These are phyloP conservation scores for Ambrosia trifida DNA, from an alignment of 129 eudicot genomes.

Conservation along the genomic window DNA sequence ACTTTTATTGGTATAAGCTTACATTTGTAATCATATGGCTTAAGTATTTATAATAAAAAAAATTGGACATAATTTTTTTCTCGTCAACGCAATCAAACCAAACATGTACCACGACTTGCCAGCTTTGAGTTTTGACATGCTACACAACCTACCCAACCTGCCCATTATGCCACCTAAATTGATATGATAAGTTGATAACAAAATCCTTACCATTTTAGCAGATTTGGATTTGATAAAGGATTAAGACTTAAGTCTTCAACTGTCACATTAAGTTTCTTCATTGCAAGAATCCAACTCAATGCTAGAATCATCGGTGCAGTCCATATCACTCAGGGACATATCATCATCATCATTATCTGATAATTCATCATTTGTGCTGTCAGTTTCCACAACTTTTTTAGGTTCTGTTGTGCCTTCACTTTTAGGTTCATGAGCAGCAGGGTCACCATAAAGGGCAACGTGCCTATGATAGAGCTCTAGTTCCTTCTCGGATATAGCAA, in stretches of 20 bases:
- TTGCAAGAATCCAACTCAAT: slow-evolving; percentile 32
- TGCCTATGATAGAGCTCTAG: slow-evolving; percentile 82
- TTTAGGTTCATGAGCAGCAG: slow-evolving; percentile 42
- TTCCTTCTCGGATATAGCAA: slow-evolving; percentile 81
- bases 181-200: not conserved
- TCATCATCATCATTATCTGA: slow-evolving; percentile 23
- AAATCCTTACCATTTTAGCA: not conserved
- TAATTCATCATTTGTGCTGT: slow-evolving; percentile 3
- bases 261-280: slow-evolving; percentile 28
- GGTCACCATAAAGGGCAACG: slow-evolving; percentile 70
- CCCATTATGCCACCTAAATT: not conserved
- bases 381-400: slow-evolving; percentile 8
- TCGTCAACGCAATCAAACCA: not conserved
- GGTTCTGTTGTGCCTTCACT: slow-evolving; percentile 18
- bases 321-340: slow-evolving; percentile 28
- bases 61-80: not conserved
- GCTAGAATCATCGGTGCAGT: slow-evolving; percentile 32
- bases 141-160: not conserved
- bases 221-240: not conserved
- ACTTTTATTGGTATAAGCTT: not conserved
- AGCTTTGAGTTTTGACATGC: slow-evolving; percentile 10
- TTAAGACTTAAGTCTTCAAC: slow-evolving; percentile 12
- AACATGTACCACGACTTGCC: not conserved
- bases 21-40: not conserved
- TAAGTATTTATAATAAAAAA: not conserved